These are phyloP conservation scores for Pseudonitzschia pungens DNA, from an alignment of 108 stramenopile genomes.

Conservation along the genomic window DNA sequence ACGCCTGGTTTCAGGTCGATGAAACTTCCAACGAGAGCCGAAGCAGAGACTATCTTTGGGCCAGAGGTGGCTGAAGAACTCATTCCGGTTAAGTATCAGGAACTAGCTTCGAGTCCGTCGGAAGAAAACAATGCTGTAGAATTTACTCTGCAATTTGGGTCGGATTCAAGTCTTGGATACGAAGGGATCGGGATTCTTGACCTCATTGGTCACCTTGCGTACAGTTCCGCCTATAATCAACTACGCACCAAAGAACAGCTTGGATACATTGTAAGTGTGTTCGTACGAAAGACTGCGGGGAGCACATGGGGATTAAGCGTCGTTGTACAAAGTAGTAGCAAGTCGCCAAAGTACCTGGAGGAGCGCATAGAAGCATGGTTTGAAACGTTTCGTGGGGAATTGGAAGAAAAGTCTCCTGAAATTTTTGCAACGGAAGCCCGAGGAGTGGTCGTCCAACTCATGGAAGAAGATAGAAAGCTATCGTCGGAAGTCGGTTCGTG, in stretches of 20 bases:
- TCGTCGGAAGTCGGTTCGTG: conserved; percentile 63
- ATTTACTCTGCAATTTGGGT: conserved; percentile 69
- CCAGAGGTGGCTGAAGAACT: conserved; percentile 27
- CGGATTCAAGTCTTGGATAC: conserved; percentile 62
- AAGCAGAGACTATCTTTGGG: conserved; percentile 74
- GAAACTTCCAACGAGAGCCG: conserved; percentile 69
- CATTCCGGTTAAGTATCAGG: conserved; percentile 68
- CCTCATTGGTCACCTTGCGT: conserved; percentile 76
- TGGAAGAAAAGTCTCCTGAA: conserved; percentile 72
- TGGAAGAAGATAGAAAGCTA: conserved; percentile 79
- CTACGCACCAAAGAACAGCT: conserved; percentile 86
- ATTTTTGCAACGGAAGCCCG: conserved; percentile 69
- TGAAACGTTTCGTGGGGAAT: conserved; percentile 66
- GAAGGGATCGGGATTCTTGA: conserved; percentile 78
- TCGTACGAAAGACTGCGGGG: conserved; percentile 69
- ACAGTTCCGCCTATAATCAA: conserved; percentile 84
- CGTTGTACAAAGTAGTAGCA: conserved; percentile 69
- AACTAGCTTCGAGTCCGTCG: conserved; percentile 61
- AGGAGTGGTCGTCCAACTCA: conserved; percentile 72
- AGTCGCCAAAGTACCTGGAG: conserved; percentile 63
- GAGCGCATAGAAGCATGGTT: conserved; percentile 79
- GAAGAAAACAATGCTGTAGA: conserved; percentile 87
- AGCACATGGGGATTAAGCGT: conserved; percentile 68
- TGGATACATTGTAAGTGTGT: conserved; percentile 84
- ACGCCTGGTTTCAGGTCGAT: conserved; percentile 72